phyloP scores from a whole-genome alignment of 106 monocot genomes.

The Apostasia ramifera region DNA sequence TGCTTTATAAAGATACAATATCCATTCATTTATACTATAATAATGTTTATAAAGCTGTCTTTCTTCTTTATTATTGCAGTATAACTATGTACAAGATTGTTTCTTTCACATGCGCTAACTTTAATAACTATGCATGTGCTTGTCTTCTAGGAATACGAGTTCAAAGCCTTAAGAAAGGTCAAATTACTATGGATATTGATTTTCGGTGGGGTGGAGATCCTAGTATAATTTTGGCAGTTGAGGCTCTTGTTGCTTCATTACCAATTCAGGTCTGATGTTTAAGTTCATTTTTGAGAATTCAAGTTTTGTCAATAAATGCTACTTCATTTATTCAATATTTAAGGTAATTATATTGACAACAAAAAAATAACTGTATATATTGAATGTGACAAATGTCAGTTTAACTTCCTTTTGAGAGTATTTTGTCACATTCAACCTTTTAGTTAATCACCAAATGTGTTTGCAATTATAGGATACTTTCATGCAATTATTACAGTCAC shows the following conservation, averaged over 20 bases:
- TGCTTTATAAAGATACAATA: no score
- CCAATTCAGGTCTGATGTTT: constrained; percentile 69
- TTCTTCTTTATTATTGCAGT: no score
- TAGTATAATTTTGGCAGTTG: constrained; percentile 83
- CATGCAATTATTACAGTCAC: no score
- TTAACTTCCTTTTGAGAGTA: no score
- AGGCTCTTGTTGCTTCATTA: constrained; percentile 83
- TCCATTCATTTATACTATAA: no score
- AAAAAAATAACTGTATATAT: no score
- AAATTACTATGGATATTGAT: constrained; percentile 89
- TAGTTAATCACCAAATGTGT: no score
- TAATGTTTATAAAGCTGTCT: no score
- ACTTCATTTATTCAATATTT: neutral
- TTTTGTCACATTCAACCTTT: no score
- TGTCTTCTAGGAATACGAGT: constrained; percentile 57
- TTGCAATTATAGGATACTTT: no score
- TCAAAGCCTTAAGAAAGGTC: constrained; percentile 77
- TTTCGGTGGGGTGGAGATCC: constrained; percentile 92
- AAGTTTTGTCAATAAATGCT: neutral
- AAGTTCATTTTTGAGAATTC: neutral
- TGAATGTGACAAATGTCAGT: no score
- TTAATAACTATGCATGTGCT: neutral
- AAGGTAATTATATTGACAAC: neutral
- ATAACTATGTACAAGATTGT: no score
- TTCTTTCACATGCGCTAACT: neutral